Percentiles rank a stretch among this genome's conserved stretches.
Conservation (phyloP, 352 stramenopile species). For the Nothophytophthora sp. region DNA sequence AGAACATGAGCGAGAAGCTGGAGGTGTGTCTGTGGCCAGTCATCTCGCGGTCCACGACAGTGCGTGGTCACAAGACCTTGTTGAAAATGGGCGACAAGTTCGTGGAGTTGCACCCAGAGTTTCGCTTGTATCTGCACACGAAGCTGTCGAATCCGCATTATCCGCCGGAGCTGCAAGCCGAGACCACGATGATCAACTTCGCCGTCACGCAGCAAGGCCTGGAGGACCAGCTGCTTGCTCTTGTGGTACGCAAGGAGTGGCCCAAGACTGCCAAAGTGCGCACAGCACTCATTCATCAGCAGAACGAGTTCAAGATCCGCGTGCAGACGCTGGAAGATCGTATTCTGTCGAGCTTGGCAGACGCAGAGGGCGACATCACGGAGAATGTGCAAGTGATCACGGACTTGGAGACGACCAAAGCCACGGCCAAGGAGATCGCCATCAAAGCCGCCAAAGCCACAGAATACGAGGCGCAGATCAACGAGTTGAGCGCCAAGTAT, state of each 20-base stretch:
- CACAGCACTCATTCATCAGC: constrained; percentile 82
- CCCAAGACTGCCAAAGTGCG: constrained; percentile 83
- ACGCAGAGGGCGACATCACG: constrained; percentile 89
- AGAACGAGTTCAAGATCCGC: constrained; percentile 91
- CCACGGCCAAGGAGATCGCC: constrained; percentile 86
- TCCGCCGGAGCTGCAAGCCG: constrained; percentile 89
- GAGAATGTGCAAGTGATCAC: constrained; percentile 97
- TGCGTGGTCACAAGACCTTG: constrained; percentile 69
- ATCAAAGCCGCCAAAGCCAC: constrained; percentile 75
- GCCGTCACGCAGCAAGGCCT: constrained; percentile 88
- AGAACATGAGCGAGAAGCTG: constrained; percentile 90
- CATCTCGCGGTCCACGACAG: constrained; percentile 73
- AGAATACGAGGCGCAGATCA: constrained; percentile 81
- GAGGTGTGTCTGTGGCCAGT: constrained; percentile 88
- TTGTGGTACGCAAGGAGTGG: constrained; percentile 91
- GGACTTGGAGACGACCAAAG: constrained; percentile 93
- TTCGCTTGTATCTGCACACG: constrained; percentile 91
- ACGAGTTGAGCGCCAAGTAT: constrained; percentile 90
- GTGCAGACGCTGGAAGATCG: constrained; percentile 89
- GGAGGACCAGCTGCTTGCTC: constrained; percentile 88
- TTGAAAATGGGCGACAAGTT: constrained; percentile 90
- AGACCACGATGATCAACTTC: constrained; percentile 93
- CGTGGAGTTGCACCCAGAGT: constrained; percentile 79
- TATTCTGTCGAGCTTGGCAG: constrained; percentile 82
- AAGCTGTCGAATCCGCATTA: constrained; percentile 94